These are phyloP conservation scores for Fusarium nelsonii DNA, from an alignment of 2,329 filamentous ascomycete species.

Conservation along the genomic window DNA sequence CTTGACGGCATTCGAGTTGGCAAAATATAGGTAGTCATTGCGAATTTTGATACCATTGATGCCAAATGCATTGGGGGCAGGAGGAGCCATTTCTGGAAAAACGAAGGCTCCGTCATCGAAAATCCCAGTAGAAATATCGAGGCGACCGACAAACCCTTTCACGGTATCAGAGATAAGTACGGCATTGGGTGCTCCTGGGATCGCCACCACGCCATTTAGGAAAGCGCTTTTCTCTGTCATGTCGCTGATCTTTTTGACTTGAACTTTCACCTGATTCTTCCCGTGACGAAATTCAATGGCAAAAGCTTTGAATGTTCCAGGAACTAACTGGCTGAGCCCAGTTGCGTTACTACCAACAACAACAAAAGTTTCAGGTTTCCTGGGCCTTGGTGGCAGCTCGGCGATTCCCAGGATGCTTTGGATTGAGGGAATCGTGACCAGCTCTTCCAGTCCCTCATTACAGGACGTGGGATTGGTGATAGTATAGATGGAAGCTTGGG, in stretches of 20 bases:
- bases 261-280: neutral
- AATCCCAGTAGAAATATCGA: neutral
- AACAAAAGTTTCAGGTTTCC: slow-evolving; percentile 10
- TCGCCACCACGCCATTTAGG: slow-evolving; percentile 13
- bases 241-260: slow-evolving; percentile 11
- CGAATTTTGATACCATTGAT: slow-evolving; percentile 10
- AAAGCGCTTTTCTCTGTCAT: slow-evolving; percentile 18
- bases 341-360: slow-evolving; percentile 18
- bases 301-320: slow-evolving; percentile 22
- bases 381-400: neutral
- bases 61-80: slow-evolving; percentile 1
- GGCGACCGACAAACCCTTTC: slow-evolving; percentile 7
- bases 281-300: neutral
- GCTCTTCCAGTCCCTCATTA: neutral
- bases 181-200: slow-evolving; percentile 1
- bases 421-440: neutral
- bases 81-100: slow-evolving; percentile 13
- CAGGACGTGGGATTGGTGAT: neutral
- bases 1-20: slow-evolving; percentile 20
- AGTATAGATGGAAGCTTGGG: slow-evolving; percentile 1
- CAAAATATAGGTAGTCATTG: slow-evolving; percentile 1
- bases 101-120: slow-evolving; percentile 9
- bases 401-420: slow-evolving; percentile 11
- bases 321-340: neutral
- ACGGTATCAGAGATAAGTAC: slow-evolving; percentile 16